Evolutionary conservation across 495 filamentous ascomycete genomes (phyloP).

Genomic region (Chlorociboria aeruginascens): DNA sequence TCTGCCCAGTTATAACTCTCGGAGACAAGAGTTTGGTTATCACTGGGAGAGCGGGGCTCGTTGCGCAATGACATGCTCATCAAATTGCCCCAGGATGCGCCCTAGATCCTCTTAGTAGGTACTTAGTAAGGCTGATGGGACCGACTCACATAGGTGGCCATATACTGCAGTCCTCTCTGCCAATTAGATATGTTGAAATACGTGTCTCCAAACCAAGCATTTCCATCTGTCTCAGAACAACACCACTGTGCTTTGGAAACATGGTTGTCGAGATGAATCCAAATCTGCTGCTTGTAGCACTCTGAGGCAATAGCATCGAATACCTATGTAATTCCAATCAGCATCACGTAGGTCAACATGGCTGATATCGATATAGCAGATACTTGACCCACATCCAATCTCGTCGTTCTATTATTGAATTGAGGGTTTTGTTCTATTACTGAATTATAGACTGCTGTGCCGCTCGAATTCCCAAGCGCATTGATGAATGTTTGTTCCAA

Average conservation of each 20-base stretch:
- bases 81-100: conserved; percentile 20
- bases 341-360: too few relatives aligned
- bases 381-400: conserved; percentile 23
- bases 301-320: conserved; percentile 30
- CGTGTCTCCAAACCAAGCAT: conserved; percentile 33
- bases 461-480: conserved; percentile 27
- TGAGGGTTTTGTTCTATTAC: conserved; percentile 24
- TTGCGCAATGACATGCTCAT: conserved; percentile 43
- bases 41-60: conserved; percentile 39
- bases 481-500: conserved; percentile 28
- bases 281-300: conserved; percentile 24
- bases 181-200: conserved; percentile 46
- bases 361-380: background rate
- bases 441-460: conserved; percentile 20
- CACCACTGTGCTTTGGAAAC: conserved; percentile 34
- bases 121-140: too few relatives aligned
- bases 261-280: conserved; percentile 36
- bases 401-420: conserved; percentile 21
- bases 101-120: background rate
- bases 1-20: conserved; percentile 14
- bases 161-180: conserved; percentile 42
- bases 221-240: conserved; percentile 28
- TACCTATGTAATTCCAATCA: conserved; percentile 13
- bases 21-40: conserved; percentile 4
- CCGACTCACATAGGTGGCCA: conserved; percentile 39